These are phyloP conservation scores for Graphium sp. DNA, from an alignment of 2,329 filamentous ascomycete genomes.

Conservation along the genomic window DNA sequence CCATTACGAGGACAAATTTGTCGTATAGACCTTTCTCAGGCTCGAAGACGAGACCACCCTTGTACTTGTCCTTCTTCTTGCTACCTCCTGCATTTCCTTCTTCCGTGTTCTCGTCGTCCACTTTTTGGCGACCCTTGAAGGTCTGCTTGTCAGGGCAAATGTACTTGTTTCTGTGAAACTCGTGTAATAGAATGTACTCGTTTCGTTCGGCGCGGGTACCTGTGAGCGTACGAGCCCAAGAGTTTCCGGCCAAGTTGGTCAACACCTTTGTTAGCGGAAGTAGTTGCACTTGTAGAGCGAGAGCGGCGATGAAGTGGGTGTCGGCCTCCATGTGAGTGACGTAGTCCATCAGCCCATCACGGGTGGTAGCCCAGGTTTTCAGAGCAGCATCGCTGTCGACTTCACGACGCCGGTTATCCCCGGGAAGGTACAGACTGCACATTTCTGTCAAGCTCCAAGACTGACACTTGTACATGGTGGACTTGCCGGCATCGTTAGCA, in stretches of 20 bases:
- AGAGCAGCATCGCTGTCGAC: constrained; percentile 78
- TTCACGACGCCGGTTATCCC: constrained; percentile 58
- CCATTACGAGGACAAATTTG: constrained; percentile 97
- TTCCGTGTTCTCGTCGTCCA: constrained; percentile 47
- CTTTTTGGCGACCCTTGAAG: constrained; percentile 57
- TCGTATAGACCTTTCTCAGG: constrained; percentile 96
- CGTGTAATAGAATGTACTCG: constrained; percentile 96
- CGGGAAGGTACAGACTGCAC: constrained; percentile 75
- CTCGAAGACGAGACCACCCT: constrained; percentile 95
- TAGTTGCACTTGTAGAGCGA: constrained; percentile 80
- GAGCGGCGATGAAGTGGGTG: constrained; percentile 86
- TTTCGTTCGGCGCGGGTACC: constrained; percentile 95
- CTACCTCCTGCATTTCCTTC: constrained; percentile 18
- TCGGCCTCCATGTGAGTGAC: constrained; percentile 88
- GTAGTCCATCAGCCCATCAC: constrained; percentile 81
- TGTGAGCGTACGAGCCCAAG: constrained; percentile 89
- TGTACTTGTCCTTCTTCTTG: constrained; percentile 99
- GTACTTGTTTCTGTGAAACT: constrained; percentile 93
- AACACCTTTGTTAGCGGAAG: constrained; percentile 86
- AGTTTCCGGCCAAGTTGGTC: constrained; percentile 93
- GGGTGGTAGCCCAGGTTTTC: constrained; percentile 63
- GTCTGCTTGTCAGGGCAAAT: constrained; percentile 92
- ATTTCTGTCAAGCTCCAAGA: constrained; percentile 98
- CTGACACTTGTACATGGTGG: constrained; percentile 90
- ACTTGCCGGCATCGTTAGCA: constrained; percentile 93